These are phyloP conservation scores for Aethionema arabicum DNA, from an alignment of 345 rosid species.

Conservation along the genomic window DNA sequence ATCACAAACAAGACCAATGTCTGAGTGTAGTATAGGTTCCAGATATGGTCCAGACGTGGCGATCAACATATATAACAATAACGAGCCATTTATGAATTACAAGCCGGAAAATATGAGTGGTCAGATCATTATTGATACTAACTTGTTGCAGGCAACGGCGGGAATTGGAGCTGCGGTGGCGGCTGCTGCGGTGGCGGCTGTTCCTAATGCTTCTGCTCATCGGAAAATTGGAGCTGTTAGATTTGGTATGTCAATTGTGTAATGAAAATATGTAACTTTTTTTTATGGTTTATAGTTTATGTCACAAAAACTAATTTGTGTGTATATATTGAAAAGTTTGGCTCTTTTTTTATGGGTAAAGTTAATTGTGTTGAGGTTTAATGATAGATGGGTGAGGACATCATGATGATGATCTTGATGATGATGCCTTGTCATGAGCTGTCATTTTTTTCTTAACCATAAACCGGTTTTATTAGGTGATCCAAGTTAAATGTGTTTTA, in stretches of 20 bases:
- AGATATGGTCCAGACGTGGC: constrained; percentile 69
- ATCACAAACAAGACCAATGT: constrained; percentile 53
- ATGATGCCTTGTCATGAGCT: constrained; percentile 17
- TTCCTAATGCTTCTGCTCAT: constrained; percentile 45
- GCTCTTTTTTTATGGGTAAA: constrained; percentile 28
- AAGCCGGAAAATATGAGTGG: constrained; percentile 53
- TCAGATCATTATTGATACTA: constrained; percentile 55
- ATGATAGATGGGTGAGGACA: constrained; percentile 31
- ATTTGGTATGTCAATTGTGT: constrained; percentile 70
- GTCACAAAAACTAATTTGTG: constrained; percentile 14
- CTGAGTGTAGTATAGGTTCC: constrained; percentile 52
- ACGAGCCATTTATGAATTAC: constrained; percentile 63
- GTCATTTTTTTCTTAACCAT: too few relatives aligned
- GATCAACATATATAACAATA: constrained; percentile 70
- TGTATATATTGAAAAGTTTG: background rate
- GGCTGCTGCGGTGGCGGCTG: constrained; percentile 40
- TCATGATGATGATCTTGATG: constrained; percentile 26
- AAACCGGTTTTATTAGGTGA: too few relatives aligned
- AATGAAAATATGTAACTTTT: constrained; percentile 4
- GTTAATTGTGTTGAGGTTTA: constrained; percentile 20
- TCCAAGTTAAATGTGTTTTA: too few relatives aligned
- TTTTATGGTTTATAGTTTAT: background rate
- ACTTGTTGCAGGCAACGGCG: constrained; percentile 58
- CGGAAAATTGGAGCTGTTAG: constrained; percentile 79
- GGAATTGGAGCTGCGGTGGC: constrained; percentile 50